phyloP scores from a whole-genome alignment of 2,329 filamentous ascomycete genomes.

The Tolypocladium ovalisporum region DNA sequence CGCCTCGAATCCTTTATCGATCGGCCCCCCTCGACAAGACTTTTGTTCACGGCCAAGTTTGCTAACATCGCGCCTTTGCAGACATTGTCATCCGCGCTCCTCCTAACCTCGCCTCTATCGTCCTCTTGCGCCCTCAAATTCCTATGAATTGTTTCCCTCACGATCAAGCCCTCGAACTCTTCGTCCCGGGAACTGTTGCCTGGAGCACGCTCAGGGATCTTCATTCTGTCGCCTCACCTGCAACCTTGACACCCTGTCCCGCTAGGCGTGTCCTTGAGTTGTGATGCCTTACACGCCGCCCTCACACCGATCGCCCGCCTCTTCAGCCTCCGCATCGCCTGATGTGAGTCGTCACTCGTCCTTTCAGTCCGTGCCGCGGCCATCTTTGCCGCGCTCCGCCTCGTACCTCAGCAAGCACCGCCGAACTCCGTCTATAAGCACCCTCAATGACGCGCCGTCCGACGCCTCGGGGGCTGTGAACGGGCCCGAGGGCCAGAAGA shows the following conservation, averaged over 20 bases:
- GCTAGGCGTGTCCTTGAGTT: constrained; percentile 13
- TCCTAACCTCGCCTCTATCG: background rate
- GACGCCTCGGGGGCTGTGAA: constrained; percentile 21
- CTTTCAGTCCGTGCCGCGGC: constrained; percentile 37
- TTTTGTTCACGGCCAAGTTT: background rate
- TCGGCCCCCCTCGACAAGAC: background rate
- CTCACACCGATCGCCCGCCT: constrained; percentile 51
- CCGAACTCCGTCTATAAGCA: constrained; percentile 39
- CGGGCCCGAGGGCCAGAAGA: constrained; percentile 5
- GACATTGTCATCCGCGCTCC: background rate
- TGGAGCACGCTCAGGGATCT: background rate
- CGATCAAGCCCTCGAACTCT: background rate
- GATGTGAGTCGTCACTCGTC: constrained; percentile 48
- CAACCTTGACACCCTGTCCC: background rate
- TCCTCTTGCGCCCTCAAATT: background rate
- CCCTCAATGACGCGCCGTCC: constrained; percentile 13
- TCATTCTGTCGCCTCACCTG: background rate
- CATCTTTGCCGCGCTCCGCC: constrained; percentile 49
- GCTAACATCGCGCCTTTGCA: background rate
- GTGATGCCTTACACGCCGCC: constrained; percentile 86
- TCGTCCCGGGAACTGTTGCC: background rate
- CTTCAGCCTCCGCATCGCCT: constrained; percentile 46
- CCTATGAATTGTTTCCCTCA: background rate
- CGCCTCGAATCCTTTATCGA: background rate
- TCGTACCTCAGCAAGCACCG: constrained; percentile 56